Conservation (phyloP, 139 green algal genomes). For the Tetraselmis striata region DNA sequence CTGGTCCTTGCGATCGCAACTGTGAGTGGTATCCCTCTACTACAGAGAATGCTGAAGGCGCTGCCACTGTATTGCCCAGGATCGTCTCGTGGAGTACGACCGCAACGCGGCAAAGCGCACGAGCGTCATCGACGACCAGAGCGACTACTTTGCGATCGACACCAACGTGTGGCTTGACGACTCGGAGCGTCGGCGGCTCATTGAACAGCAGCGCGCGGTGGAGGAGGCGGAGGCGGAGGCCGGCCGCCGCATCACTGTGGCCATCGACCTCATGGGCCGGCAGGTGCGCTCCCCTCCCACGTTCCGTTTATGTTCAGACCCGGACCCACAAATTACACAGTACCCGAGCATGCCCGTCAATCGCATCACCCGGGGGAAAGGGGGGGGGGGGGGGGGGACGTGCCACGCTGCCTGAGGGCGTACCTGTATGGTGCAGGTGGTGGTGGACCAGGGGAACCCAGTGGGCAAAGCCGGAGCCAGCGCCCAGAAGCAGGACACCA, state of each 20-base stretch:
- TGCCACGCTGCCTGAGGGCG: not conserved
- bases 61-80: no score
- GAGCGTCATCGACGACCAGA: constrained; percentile 87
- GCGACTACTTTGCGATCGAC: constrained; percentile 90
- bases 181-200: constrained; percentile 62
- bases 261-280: constrained; percentile 78
- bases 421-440: constrained; percentile 1
- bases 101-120: constrained; percentile 72
- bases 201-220: constrained; percentile 29
- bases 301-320: not conserved
- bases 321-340: no score
- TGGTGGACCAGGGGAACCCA: constrained; percentile 6
- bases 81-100: constrained; percentile 63
- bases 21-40: no score
- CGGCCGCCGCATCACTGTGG: constrained; percentile 59
- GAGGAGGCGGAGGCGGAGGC: constrained; percentile 47
- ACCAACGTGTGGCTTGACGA: constrained; percentile 76
- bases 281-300: constrained; percentile 29
- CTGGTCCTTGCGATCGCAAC: no score
- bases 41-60: no score
- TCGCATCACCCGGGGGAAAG: no score
- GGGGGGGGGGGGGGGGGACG: not conserved
- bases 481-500: not conserved
- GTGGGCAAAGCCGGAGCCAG: no score
- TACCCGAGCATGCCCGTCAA: no score